Conservation (phyloP, 176 grass and related monocot species). For the Puccinellia tenuiflora region DNA sequence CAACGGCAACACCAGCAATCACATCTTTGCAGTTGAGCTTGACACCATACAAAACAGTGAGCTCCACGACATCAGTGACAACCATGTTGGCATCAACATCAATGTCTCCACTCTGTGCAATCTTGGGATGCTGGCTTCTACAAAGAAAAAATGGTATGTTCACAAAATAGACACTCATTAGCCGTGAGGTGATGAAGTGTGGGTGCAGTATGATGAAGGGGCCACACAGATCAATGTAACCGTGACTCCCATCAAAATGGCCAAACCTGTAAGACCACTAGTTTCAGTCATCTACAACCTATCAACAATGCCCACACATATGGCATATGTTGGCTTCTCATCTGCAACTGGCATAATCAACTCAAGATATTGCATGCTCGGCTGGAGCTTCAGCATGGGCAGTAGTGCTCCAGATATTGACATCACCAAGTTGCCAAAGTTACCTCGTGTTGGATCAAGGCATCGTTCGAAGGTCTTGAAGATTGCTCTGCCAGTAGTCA, state of each 20-base stretch:
- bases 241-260: background rate
- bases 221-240: background rate
- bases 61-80: background rate
- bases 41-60: background rate
- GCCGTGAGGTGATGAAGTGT: background rate
- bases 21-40: conserved; percentile 1
- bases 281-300: background rate
- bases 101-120: background rate
- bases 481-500: background rate
- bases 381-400: background rate
- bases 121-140: background rate
- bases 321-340: background rate
- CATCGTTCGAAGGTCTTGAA: background rate
- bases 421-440: background rate
- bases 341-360: background rate
- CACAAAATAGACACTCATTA: background rate
- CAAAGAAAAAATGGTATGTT: background rate
- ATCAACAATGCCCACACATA: background rate
- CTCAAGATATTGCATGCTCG: background rate
- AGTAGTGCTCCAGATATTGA: background rate
- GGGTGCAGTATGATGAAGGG: background rate
- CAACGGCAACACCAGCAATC: background rate
- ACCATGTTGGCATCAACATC: conserved; percentile 4
- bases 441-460: background rate
- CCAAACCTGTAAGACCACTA: conserved; percentile 1